Conservation (phyloP, 2,329 filamentous ascomycete species). For the Tolypocladium ovalisporum region DNA sequence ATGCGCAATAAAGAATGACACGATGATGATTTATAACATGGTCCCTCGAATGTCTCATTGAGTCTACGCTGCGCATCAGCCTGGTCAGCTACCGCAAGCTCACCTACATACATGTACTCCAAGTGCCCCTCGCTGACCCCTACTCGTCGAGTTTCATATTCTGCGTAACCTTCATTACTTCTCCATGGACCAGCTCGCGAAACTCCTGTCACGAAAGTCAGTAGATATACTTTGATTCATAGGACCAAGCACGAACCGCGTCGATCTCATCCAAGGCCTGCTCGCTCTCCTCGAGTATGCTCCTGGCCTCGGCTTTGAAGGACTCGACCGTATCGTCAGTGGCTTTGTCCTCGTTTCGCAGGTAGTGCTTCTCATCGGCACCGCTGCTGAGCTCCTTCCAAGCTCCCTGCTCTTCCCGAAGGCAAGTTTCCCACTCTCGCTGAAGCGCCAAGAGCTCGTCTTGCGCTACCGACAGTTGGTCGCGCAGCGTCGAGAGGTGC, state of each 20-base stretch:
- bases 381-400: conserved; percentile 7
- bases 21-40: neutral
- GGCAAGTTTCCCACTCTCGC: conserved; percentile 15
- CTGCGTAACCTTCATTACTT: conserved; percentile 14
- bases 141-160: conserved; percentile 6
- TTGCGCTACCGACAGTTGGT: conserved; percentile 11
- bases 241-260: neutral
- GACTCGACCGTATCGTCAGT: neutral
- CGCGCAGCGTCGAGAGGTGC: conserved; percentile 13
- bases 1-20: neutral
- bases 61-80: neutral
- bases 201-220: conserved; percentile 14
- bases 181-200: conserved; percentile 11
- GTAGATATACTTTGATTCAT: neutral
- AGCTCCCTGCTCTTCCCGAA: conserved; percentile 7
- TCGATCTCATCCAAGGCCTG: conserved; percentile 1
- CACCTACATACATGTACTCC: neutral
- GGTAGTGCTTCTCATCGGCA: neutral
- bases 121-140: no score
- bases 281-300: neutral
- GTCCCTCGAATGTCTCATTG: neutral
- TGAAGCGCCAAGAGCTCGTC: conserved; percentile 11
- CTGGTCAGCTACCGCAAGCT: neutral
- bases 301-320: neutral
- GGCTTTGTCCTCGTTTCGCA: neutral